Percentiles rank a stretch among this genome's conserved stretches.
Conservation (phyloP, 2,329 filamentous ascomycete genomes). For the Fusarium metavorans region DNA sequence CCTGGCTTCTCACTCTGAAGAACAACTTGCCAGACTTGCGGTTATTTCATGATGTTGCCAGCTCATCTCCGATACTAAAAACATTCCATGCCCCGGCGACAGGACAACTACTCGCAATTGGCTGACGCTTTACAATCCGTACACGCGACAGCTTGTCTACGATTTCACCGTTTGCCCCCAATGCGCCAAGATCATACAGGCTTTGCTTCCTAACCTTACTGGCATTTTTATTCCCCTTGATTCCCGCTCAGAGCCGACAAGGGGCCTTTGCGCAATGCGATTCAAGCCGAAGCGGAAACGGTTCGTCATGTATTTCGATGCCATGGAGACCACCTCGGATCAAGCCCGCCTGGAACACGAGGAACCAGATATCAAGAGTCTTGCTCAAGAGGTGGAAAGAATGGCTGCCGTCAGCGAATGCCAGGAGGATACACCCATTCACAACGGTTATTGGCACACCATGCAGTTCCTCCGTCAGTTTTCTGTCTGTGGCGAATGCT, state of each 20-base stretch:
- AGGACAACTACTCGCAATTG: conserved; percentile 71
- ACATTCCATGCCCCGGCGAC: conserved; percentile 68
- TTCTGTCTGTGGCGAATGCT: conserved; percentile 90
- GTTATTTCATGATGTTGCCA: conserved; percentile 76
- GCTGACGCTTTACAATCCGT: conserved; percentile 80
- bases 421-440: conserved; percentile 69
- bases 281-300: conserved; percentile 63
- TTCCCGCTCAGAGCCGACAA: conserved; percentile 58
- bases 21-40: conserved; percentile 74
- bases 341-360: conserved; percentile 57
- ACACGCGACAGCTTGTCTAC: conserved; percentile 71
- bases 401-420: conserved; percentile 73
- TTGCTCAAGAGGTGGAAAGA: conserved; percentile 73
- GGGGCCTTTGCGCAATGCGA: conserved; percentile 76
- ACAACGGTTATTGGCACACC: conserved; percentile 79
- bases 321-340: conserved; percentile 69
- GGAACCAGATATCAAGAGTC: conserved; percentile 67
- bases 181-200: conserved; percentile 79
- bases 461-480: conserved; percentile 82
- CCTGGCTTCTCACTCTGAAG: conserved; percentile 84
- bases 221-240: conserved; percentile 72
- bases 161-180: conserved; percentile 81
- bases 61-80: conserved; percentile 62
- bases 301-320: conserved; percentile 71
- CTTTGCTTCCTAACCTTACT: conserved; percentile 77